Evolutionary conservation across 768 basidiomycete species (phyloP).

Genomic region (Boletus patriciae): DNA sequence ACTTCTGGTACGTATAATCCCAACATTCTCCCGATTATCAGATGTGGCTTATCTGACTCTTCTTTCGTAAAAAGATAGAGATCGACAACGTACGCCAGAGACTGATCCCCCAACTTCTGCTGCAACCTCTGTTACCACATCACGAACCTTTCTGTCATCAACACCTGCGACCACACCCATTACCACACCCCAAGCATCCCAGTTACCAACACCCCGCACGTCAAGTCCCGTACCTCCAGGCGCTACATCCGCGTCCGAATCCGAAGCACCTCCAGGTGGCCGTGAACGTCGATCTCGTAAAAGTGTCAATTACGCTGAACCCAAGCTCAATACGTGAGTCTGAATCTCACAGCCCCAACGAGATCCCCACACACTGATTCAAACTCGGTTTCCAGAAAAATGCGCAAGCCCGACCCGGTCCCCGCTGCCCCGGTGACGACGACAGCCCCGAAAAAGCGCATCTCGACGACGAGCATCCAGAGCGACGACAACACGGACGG

Average conservation of each 20-base stretch:
- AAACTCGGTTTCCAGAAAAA: conserved; percentile 58
- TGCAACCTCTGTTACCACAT: conserved; percentile 35
- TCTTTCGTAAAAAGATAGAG: conserved; percentile 31
- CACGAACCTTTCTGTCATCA: conserved; percentile 41
- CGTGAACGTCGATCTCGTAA: conserved; percentile 63
- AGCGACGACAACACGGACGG: conserved; percentile 42
- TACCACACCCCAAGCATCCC: conserved; percentile 34
- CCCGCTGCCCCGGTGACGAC: conserved; percentile 36
- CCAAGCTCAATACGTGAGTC: conserved; percentile 83
- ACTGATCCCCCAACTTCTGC: conserved; percentile 38
- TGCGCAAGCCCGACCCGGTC: conserved; percentile 77
- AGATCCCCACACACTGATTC: conserved; percentile 8
- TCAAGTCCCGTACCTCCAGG: conserved; percentile 46
- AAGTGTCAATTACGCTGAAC: conserved; percentile 85
- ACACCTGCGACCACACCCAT: conserved; percentile 46
- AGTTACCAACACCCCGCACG: conserved; percentile 50
- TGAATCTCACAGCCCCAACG: background rate
- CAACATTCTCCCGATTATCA: background rate
- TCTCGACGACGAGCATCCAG: conserved; percentile 33
- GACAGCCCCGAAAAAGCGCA: conserved; percentile 44
- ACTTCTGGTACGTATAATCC: conserved; percentile 33
- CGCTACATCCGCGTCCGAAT: conserved; percentile 35
- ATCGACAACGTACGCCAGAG: conserved; percentile 39
- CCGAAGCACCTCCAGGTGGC: conserved; percentile 32
- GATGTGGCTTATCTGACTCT: conserved; percentile 15